phyloP scores from a whole-genome alignment of 371 early-diverging fungal species.

The Lichtheimia corymbifera region DNA sequence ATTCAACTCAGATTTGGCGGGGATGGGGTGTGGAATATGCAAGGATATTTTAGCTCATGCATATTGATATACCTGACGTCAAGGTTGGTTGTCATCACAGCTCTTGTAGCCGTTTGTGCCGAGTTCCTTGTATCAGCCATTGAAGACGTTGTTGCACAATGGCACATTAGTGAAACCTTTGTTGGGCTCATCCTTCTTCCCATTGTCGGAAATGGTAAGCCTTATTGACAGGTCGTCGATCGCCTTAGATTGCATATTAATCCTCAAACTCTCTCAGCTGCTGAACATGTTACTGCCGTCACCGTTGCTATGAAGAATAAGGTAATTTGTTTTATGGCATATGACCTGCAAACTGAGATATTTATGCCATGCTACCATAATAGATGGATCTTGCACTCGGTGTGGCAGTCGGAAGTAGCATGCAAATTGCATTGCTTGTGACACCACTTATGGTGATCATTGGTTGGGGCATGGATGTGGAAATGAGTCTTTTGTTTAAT shows the following conservation, averaged over 20 bases:
- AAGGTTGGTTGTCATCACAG: slow-evolving; percentile 36
- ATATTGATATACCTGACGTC: not conserved
- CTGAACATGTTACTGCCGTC: slow-evolving; percentile 84
- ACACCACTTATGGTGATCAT: slow-evolving; percentile 85
- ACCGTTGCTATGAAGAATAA: slow-evolving; percentile 83
- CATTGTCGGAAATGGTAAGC: slow-evolving; percentile 68
- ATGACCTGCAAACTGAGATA: not conserved
- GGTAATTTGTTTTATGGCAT: slow-evolving; percentile 11
- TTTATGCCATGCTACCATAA: not conserved
- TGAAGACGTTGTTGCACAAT: slow-evolving; percentile 65
- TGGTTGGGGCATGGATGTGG: slow-evolving; percentile 82
- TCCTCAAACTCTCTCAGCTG: slow-evolving; percentile 38
- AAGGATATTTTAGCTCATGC: not conserved
- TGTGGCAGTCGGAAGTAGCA: slow-evolving; percentile 87
- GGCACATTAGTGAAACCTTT: slow-evolving; percentile 74
- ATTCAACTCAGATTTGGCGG: not conserved
- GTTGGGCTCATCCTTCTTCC: slow-evolving; percentile 86
- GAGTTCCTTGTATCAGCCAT: slow-evolving; percentile 83
- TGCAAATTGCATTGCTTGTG: slow-evolving; percentile 90
- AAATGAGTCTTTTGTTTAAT: slow-evolving; percentile 79
- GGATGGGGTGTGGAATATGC: not conserved
- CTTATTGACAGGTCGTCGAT: not conserved
- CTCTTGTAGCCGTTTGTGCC: slow-evolving; percentile 74
- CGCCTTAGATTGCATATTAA: not conserved
- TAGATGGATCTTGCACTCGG: slow-evolving; percentile 85